Conservation (phyloP, 345 rosid genomes). For the Psidium guajava region DNA sequence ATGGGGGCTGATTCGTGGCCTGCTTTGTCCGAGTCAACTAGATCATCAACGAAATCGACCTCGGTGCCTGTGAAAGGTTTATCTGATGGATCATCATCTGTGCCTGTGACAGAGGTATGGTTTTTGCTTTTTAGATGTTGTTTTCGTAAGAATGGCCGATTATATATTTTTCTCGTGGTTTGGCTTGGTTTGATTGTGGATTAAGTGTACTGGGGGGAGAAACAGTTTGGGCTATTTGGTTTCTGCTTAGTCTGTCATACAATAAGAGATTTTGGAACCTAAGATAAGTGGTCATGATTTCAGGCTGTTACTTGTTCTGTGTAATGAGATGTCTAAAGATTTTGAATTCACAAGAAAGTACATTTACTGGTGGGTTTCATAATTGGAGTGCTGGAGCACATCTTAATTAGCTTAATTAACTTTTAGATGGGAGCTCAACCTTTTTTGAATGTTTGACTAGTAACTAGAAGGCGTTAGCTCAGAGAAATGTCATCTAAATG, state of each 20-base stretch:
- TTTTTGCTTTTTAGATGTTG: background rate
- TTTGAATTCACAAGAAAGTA: background rate
- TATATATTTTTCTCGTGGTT: background rate
- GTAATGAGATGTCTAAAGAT: background rate
- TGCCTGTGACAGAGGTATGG: constrained; percentile 23
- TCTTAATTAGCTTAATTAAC: background rate
- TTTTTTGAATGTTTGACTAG: background rate
- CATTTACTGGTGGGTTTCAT: background rate
- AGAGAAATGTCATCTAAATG: background rate
- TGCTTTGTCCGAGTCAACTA: constrained; percentile 45
- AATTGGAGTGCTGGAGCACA: background rate
- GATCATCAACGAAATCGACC: constrained; percentile 27
- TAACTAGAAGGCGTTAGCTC: background rate
- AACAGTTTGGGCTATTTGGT: background rate
- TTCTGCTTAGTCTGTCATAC: background rate
- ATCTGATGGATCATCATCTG: constrained; percentile 33
- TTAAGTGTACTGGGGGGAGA: background rate
- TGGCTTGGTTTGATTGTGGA: background rate
- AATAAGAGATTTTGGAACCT: background rate
- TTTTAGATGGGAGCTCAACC: background rate
- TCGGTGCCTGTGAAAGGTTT: constrained; percentile 28
- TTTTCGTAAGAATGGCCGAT: background rate
- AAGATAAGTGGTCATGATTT: background rate
- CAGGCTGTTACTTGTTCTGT: background rate
- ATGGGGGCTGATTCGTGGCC: constrained; percentile 70